These are phyloP conservation scores for Penicillium sp. DNA, from an alignment of 2,329 filamentous ascomycete genomes.

Conservation along the genomic window DNA sequence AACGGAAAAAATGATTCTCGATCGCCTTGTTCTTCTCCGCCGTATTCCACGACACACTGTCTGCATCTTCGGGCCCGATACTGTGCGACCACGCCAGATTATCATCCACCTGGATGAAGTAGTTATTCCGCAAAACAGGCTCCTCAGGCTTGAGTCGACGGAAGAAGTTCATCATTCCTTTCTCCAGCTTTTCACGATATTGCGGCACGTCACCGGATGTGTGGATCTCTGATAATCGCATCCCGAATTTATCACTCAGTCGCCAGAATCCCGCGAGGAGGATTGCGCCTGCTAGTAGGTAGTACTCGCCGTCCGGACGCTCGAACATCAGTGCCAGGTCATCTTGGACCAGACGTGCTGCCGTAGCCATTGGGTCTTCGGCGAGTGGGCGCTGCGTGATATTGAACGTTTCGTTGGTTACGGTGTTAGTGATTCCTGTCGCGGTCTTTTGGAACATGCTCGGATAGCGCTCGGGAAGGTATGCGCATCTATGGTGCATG, in stretches of 20 bases:
- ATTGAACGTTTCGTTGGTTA: constrained; percentile 68
- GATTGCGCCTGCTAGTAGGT: constrained; percentile 70
- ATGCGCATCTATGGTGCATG: constrained; percentile 42
- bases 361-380: constrained; percentile 75
- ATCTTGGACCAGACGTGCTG: constrained; percentile 69
- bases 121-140: constrained; percentile 68
- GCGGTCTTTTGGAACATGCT: constrained; percentile 60
- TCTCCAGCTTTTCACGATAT: constrained; percentile 65
- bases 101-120: constrained; percentile 84
- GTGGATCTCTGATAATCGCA: constrained; percentile 74
- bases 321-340: constrained; percentile 83
- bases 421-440: constrained; percentile 63
- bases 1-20: constrained; percentile 69
- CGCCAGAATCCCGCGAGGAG: constrained; percentile 80
- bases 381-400: constrained; percentile 57
- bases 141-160: constrained; percentile 62
- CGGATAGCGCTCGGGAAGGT: constrained; percentile 71
- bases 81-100: constrained; percentile 67
- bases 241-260: constrained; percentile 72
- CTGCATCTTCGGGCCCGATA: constrained; percentile 67
- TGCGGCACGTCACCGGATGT: constrained; percentile 70
- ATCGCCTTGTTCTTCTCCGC: constrained; percentile 70
- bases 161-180: constrained; percentile 79
- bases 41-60: constrained; percentile 64
- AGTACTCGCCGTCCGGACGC: constrained; percentile 68